phyloP scores from a whole-genome alignment of 2,329 filamentous ascomycete species.

The Xylariales sp. region DNA sequence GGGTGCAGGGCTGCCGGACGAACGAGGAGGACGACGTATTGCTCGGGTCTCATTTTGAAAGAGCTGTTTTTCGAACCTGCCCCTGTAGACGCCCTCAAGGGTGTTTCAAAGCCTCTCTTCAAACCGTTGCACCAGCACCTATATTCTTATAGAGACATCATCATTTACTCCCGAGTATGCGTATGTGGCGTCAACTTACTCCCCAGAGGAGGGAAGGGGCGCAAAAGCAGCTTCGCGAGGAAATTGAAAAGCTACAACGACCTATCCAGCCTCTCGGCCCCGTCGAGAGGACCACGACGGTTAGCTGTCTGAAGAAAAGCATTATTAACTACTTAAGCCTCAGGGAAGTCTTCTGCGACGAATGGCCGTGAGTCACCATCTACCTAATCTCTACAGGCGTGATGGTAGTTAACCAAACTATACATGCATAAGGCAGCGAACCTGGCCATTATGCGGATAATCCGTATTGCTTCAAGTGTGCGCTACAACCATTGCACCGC shows the following conservation, averaged over 20 bases:
- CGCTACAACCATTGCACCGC: background rate
- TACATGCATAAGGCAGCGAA: background rate
- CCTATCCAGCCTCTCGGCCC: background rate
- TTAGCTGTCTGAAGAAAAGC: background rate
- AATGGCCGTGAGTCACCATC: background rate
- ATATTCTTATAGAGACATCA: conserved; percentile 27
- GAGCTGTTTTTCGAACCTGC: no score
- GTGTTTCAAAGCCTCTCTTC: no score
- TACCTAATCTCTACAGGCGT: background rate
- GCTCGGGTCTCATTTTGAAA: no score
- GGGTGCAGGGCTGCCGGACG: conserved; percentile 30
- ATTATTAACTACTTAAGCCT: background rate
- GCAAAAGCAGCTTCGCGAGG: conserved; percentile 22
- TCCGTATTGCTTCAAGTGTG: conserved; percentile 11
- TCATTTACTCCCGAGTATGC: conserved; percentile 37
- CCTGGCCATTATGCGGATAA: conserved; percentile 3
- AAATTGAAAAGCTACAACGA: background rate
- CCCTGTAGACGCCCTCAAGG: no score
- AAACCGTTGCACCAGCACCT: conserved; percentile 1
- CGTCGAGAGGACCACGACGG: background rate
- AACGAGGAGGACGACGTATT: conserved; percentile 13
- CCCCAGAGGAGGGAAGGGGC: conserved; percentile 38
- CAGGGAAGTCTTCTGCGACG: background rate
- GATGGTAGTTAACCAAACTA: background rate
- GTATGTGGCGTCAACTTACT: conserved; percentile 34